Evolutionary conservation across 139 green algal genomes (phyloP).

Genomic region (Coelastrella sp.): DNA sequence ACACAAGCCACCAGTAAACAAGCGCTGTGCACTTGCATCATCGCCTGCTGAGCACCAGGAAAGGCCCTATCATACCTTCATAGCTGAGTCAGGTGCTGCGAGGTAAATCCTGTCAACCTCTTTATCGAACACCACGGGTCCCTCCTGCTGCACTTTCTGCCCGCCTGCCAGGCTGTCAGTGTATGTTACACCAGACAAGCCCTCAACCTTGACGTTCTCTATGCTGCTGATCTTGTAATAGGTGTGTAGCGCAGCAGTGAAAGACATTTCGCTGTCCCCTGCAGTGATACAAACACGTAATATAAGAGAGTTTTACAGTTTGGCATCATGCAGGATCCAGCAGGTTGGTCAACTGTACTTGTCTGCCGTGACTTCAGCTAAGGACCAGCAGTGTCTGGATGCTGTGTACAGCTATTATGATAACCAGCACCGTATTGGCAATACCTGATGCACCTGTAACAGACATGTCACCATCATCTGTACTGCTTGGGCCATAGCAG

Average conservation of each 20-base stretch:
- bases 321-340: too few relatives aligned
- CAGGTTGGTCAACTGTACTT: too few relatives aligned
- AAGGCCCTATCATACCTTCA: constrained; percentile 59
- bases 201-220: constrained; percentile 55
- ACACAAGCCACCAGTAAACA: too few relatives aligned
- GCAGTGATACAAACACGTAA: neutral
- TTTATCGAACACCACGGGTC: constrained; percentile 47
- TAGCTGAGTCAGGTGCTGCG: constrained; percentile 50
- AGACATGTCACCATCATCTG: too few relatives aligned
- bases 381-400: too few relatives aligned
- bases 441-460: too few relatives aligned
- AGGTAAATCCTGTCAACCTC: constrained; percentile 89
- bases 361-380: too few relatives aligned
- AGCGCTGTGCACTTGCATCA: too few relatives aligned
- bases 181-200: constrained; percentile 70
- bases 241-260: constrained; percentile 89
- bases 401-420: too few relatives aligned
- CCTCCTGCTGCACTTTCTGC: constrained; percentile 49
- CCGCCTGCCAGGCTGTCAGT: constrained; percentile 78
- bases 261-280: constrained; percentile 61
- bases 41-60: too few relatives aligned
- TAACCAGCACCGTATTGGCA: too few relatives aligned
- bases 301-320: neutral
- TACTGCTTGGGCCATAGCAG: too few relatives aligned
- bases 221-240: constrained; percentile 79